Evolutionary conservation across 1,284 basidiomycete genomes (phyloP).

Genomic region (Meira nashicola): DNA sequence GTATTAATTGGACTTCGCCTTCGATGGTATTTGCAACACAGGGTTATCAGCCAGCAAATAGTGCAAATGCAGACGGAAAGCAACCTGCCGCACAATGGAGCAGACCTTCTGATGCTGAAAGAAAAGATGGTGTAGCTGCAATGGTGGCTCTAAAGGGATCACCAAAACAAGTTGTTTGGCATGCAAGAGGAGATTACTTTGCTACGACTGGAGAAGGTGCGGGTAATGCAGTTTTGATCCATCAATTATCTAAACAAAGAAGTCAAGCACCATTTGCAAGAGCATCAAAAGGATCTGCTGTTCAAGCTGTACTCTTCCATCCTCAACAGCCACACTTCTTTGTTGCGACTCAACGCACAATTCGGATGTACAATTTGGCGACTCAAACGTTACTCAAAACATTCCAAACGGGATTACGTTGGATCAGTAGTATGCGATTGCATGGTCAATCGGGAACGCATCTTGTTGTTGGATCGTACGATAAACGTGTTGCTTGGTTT

Average conservation of each 20-base stretch:
- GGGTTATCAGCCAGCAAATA: constrained; percentile 15
- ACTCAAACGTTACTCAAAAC: constrained; percentile 91
- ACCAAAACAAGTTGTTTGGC: constrained; percentile 83
- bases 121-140: constrained; percentile 57
- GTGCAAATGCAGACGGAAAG: constrained; percentile 20
- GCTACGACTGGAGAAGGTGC: constrained; percentile 65
- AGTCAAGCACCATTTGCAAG: constrained; percentile 97
- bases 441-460: constrained; percentile 82
- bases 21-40: constrained; percentile 39
- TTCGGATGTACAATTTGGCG: constrained; percentile 89
- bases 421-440: constrained; percentile 94
- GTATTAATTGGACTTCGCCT: constrained; percentile 25
- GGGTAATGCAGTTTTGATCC: constrained; percentile 78
- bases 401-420: constrained; percentile 82
- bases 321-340: constrained; percentile 92
- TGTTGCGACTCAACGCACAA: constrained; percentile 96
- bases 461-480: constrained; percentile 92
- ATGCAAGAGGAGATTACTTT: constrained; percentile 90
- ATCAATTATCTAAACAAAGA: constrained; percentile 85
- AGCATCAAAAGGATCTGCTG: constrained; percentile 67
- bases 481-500: constrained; percentile 97
- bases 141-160: constrained; percentile 61
- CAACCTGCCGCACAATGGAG: constrained; percentile 58
- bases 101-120: constrained; percentile 56
- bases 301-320: constrained; percentile 91